A percentile compares a stretch with the other conserved stretches of the same genome.
Evolutionary conservation across 2,329 filamentous ascomycete genomes (phyloP).

Genomic region (Huntiella decipiens): DNA sequence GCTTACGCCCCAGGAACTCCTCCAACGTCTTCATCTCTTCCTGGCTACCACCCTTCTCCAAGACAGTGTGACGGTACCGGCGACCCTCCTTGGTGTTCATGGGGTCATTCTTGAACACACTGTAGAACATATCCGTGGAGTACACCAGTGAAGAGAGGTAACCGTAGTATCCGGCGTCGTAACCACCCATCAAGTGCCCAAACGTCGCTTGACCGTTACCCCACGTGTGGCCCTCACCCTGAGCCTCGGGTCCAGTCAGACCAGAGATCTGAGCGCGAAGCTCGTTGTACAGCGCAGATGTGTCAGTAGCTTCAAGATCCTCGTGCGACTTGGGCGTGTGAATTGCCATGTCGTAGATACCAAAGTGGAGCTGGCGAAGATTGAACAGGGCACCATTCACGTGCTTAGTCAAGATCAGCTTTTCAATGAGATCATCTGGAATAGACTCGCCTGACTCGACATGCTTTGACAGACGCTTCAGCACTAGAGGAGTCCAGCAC

Average conservation of each 20-base stretch:
- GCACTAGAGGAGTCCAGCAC: slow-evolving; percentile 50
- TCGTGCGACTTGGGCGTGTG: slow-evolving; percentile 53
- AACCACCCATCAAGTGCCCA: slow-evolving; percentile 66
- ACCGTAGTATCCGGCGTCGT: slow-evolving; percentile 71
- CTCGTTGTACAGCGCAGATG: slow-evolving; percentile 50
- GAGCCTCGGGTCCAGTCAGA: slow-evolving; percentile 52
- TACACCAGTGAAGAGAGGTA: slow-evolving; percentile 62
- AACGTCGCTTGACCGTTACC: slow-evolving; percentile 65
- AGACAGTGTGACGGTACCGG: slow-evolving; percentile 57
- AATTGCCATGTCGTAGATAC: slow-evolving; percentile 68
- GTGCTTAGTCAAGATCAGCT: slow-evolving; percentile 58
- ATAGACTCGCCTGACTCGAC: slow-evolving; percentile 53
- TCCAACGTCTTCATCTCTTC: slow-evolving; percentile 67
- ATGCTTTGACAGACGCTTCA: slow-evolving; percentile 51
- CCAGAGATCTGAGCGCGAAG: slow-evolving; percentile 53
- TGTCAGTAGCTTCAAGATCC: slow-evolving; percentile 45
- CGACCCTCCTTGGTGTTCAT: slow-evolving; percentile 59
- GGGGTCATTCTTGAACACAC: slow-evolving; percentile 57
- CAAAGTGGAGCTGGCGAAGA: slow-evolving; percentile 60
- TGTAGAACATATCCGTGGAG: slow-evolving; percentile 71
- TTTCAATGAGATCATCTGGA: slow-evolving; percentile 54
- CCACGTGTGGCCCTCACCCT: slow-evolving; percentile 32
- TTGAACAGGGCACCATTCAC: slow-evolving; percentile 68
- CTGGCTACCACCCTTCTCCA: slow-evolving; percentile 58
- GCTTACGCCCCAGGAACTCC: slow-evolving; percentile 60